Evolutionary conservation across 805 yeast genomes (phyloP).

Genomic region (Priceomyces castillae): DNA sequence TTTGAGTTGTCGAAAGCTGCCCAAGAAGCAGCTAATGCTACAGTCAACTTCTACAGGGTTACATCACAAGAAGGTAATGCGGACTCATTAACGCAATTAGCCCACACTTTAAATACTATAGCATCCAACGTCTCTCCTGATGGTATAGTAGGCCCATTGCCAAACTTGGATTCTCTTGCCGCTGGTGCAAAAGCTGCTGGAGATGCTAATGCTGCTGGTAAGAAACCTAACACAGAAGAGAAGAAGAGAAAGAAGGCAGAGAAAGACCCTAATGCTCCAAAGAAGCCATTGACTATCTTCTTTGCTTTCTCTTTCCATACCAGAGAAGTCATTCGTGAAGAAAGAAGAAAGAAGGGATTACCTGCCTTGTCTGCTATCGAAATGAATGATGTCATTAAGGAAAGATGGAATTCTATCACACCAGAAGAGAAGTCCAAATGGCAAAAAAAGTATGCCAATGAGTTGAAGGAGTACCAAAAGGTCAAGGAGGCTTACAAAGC

Average conservation of each 20-base stretch:
- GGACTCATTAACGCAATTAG: conserved; percentile 36
- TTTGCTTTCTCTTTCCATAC: conserved; percentile 72
- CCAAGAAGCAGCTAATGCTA: conserved; percentile 75
- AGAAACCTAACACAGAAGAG: conserved; percentile 29
- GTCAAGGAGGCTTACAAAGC: conserved; percentile 36
- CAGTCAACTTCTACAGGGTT: conserved; percentile 70
- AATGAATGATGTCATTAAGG: conserved; percentile 74
- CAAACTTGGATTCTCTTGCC: conserved; percentile 16
- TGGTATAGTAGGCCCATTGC: conserved; percentile 13
- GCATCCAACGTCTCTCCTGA: conserved; percentile 19
- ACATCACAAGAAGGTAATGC: conserved; percentile 41
- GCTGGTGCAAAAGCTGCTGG: conserved; percentile 12
- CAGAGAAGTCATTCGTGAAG: conserved; percentile 68
- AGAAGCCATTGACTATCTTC: conserved; percentile 87
- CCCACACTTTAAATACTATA: conserved; percentile 35
- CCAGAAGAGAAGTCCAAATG: conserved; percentile 71
- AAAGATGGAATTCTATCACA: conserved; percentile 71
- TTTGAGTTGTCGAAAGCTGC: conserved; percentile 87
- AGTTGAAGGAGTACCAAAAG: conserved; percentile 36
- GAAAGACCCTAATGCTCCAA: conserved; percentile 91
- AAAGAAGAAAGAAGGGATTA: conserved; percentile 55
- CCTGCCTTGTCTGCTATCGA: conserved; percentile 71
- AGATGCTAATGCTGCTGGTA: conserved; percentile 17
- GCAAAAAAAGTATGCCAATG: conserved; percentile 55
- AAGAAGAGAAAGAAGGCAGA: conserved; percentile 50